These are phyloP conservation scores for Ceratopteris richardii DNA, from an alignment of 75 land plant genomes.

Conservation along the genomic window DNA sequence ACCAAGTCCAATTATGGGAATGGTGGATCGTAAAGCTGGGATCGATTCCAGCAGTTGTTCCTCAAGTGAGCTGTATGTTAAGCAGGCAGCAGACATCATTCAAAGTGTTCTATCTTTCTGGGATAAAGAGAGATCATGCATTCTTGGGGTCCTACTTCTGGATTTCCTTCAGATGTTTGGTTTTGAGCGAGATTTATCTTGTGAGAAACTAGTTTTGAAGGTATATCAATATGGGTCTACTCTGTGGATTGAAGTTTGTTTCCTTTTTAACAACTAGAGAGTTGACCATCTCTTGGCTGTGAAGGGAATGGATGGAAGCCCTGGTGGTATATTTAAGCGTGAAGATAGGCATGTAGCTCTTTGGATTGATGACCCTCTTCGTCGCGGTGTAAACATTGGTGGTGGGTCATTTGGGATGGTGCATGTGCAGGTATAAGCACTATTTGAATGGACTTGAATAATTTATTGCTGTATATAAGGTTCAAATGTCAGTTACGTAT, in stretches of 20 bases:
- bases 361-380: conserved; percentile 43
- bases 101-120: conserved; percentile 21
- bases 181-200: conserved; percentile 21
- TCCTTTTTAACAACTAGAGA: not conserved
- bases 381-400: conserved; percentile 39
- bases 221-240: conserved; percentile 1
- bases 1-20: not conserved
- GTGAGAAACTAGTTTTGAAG: conserved; percentile 25
- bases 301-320: conserved; percentile 28
- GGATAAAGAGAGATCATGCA: conserved; percentile 21
- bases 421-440: conserved; percentile 32
- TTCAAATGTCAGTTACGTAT: not conserved
- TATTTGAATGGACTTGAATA: not conserved
- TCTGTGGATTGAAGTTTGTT: not conserved
- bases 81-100: conserved; percentile 20
- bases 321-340: conserved; percentile 29
- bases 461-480: not conserved
- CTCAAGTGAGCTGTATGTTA: conserved; percentile 13
- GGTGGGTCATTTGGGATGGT: conserved; percentile 41
- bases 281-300: not conserved
- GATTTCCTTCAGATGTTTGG: conserved; percentile 34
- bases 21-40: not conserved
- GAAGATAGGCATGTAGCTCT: conserved; percentile 22
- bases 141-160: conserved; percentile 24
- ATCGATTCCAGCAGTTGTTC: not conserved